A percentile compares a stretch with the other conserved stretches of the same genome.
phyloP scores from a whole-genome alignment of 495 filamentous ascomycete species.

The Collariella sp. region DNA sequence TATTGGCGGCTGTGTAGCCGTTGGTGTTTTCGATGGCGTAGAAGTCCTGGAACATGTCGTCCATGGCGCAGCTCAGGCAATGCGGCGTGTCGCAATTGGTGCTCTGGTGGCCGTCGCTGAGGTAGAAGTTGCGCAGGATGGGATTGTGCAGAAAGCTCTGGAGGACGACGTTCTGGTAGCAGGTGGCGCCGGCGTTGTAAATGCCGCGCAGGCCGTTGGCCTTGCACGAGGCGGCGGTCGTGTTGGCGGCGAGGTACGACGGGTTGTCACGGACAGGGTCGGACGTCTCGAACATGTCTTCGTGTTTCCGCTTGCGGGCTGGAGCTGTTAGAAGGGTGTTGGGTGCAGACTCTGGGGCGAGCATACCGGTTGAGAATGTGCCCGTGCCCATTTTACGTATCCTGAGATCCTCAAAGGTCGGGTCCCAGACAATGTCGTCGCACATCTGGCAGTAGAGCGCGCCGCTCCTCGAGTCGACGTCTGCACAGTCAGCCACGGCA shows the following conservation, averaged over 20 bases:
- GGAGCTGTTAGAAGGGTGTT: not conserved
- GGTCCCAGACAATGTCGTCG: constrained; percentile 80
- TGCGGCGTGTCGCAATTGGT: constrained; percentile 55
- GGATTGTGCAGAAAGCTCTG: constrained; percentile 86
- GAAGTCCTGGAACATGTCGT: constrained; percentile 87
- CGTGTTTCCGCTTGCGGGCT: constrained; percentile 52
- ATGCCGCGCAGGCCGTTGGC: constrained; percentile 74
- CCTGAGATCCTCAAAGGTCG: constrained; percentile 64
- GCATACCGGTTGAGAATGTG: constrained; percentile 36
- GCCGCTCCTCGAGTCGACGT: constrained; percentile 73
- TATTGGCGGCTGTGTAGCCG: constrained; percentile 72
- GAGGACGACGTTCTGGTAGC: constrained; percentile 86
- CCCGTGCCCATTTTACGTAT: constrained; percentile 49
- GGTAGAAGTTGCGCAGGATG: constrained; percentile 73
- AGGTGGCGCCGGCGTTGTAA: constrained; percentile 88
- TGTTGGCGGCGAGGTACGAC: constrained; percentile 51
- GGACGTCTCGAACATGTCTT: constrained; percentile 43
- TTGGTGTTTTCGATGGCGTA: constrained; percentile 72
- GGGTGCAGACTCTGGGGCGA: not conserved
- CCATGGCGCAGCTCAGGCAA: constrained; percentile 80
- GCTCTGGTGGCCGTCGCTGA: constrained; percentile 71
- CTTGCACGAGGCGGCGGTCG: constrained; percentile 55
- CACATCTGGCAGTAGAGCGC: constrained; percentile 76
- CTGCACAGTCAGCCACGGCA: constrained; percentile 35
- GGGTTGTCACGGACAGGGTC: constrained; percentile 50